Conservation (phyloP, 495 filamentous ascomycete species). For the Amphirosellinia nigrospora region DNA sequence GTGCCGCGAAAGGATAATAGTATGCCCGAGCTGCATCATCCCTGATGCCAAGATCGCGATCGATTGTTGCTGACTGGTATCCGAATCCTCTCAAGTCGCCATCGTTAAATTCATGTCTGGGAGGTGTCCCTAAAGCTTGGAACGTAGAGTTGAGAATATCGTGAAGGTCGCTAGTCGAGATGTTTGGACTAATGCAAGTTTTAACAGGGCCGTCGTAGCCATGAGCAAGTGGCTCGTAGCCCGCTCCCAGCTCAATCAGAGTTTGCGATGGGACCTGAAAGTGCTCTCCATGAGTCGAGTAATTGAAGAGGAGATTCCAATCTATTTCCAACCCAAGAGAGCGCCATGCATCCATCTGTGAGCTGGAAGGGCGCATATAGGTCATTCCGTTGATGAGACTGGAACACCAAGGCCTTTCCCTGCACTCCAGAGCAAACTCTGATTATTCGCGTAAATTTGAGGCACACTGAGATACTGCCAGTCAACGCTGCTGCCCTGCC, state of each 20-base stretch:
- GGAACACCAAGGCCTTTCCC: slow-evolving; percentile 23
- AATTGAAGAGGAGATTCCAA: slow-evolving; percentile 20
- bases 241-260: slow-evolving; percentile 5
- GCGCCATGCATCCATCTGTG: slow-evolving; percentile 13
- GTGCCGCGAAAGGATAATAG: slow-evolving; percentile 18
- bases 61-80: slow-evolving; percentile 11
- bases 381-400: slow-evolving; percentile 20
- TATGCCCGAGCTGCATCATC: slow-evolving; percentile 15
- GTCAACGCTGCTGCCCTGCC: slow-evolving; percentile 14
- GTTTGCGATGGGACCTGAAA: slow-evolving; percentile 8
- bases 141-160: slow-evolving; percentile 9
- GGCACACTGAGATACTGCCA: slow-evolving; percentile 21
- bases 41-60: slow-evolving; percentile 8
- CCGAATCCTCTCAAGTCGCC: slow-evolving; percentile 5
- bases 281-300: slow-evolving; percentile 18
- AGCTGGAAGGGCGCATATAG: slow-evolving; percentile 11
- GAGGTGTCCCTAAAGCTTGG: slow-evolving; percentile 10
- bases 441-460: slow-evolving; percentile 17
- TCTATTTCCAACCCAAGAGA: slow-evolving; percentile 12
- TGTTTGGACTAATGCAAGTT: slow-evolving; percentile 16
- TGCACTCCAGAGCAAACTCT: slow-evolving; percentile 17
- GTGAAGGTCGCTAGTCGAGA: slow-evolving; percentile 14
- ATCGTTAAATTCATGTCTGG: slow-evolving; percentile 9
- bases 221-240: slow-evolving; percentile 1
- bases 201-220: slow-evolving; percentile 12